Base-by-base conservation (phyloP, 192 early-diverging fungal species). In the Dissophora ornata region DNA sequence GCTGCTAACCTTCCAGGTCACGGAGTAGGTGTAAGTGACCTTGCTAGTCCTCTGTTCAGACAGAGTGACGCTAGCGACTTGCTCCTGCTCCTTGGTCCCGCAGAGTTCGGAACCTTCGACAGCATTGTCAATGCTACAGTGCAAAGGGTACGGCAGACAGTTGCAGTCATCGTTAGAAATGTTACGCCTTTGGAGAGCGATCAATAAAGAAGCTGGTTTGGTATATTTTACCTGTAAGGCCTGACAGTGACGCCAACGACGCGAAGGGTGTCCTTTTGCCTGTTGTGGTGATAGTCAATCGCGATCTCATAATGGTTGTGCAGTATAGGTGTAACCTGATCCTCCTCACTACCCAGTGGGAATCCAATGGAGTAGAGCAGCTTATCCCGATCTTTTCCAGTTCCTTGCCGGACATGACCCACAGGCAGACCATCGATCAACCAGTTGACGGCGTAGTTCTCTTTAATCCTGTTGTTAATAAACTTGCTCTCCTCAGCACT, bases 371-470 rank as follows among this genome's bases (percentile, higher is more conserved):
- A 85, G 60, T 92, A 93, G 58, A 92, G 84, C 45, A 70, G 13
- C 36, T 83, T 60, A 33, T 82, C 49, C 21, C 84, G 82, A 50
- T 89, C 81, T 32, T 90, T 84, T 82, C 18, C 63, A 81, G 26
- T 69, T 85, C 48, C 60, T 3, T n/a, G 16, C 89, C 95, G 52
- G 87, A 62, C 36, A 28, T 67, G 65, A 16, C 57, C 73, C 12
- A 46, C 95, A 1, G 97, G 97, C 19, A 98, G 84, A 6, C 95
- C 95, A 81, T 98, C 97, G 40, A 98, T 92, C 53, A 95, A 81
- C 92, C 92, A 92, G 75, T 93, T 94, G 53, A 90, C 81, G 25
- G 83, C 86, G 71, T 94, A 94, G 21, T 90, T 88, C 62, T 93
- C 91, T 46, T 73, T 67, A 22, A 94, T 91, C 55, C 95, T 88